Evolutionary conservation across 2,329 filamentous ascomycete species (phyloP).

Genomic region (Macrophomina phaseolina): DNA sequence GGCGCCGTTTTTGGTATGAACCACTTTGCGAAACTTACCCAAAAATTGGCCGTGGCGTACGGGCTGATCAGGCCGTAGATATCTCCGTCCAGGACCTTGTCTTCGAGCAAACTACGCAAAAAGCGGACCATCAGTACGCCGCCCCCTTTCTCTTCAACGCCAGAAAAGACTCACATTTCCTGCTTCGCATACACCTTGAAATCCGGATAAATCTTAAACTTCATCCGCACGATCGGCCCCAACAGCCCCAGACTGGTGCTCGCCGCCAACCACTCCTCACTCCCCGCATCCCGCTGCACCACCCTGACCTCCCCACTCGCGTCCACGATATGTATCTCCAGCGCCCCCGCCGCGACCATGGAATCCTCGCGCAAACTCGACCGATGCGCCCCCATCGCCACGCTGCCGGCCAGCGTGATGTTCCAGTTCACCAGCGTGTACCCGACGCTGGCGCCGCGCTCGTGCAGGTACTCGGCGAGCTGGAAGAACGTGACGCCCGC

Average conservation of each 20-base stretch:
- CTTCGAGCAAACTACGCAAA: conserved; percentile 42
- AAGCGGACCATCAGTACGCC: neutral
- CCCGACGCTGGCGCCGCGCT: conserved; percentile 53
- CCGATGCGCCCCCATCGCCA: conserved; percentile 61
- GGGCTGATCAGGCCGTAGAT: conserved; percentile 58
- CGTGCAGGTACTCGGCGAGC: conserved; percentile 58
- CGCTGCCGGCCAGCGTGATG: conserved; percentile 57
- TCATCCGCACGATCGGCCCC: conserved; percentile 56
- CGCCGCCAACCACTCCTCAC: conserved; percentile 59
- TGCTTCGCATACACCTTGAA: conserved; percentile 60
- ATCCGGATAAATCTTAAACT: conserved; percentile 58
- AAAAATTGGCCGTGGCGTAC: conserved; percentile 59
- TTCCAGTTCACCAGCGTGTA: conserved; percentile 62
- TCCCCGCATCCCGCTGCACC: conserved; percentile 49
- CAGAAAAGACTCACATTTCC: conserved; percentile 48
- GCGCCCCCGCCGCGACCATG: conserved; percentile 57
- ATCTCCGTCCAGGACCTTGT: conserved; percentile 56
- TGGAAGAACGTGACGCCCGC: conserved; percentile 57
- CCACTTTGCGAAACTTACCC: conserved; percentile 34
- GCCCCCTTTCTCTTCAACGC: neutral
- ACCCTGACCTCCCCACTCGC: conserved; percentile 52
- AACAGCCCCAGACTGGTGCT: conserved; percentile 58
- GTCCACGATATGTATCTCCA: conserved; percentile 58
- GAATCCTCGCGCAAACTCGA: conserved; percentile 56
- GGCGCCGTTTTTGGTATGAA: too few species aligned